Conservation (phyloP, 2,329 filamentous ascomycete species). For the Calonectria multiphialidica region DNA sequence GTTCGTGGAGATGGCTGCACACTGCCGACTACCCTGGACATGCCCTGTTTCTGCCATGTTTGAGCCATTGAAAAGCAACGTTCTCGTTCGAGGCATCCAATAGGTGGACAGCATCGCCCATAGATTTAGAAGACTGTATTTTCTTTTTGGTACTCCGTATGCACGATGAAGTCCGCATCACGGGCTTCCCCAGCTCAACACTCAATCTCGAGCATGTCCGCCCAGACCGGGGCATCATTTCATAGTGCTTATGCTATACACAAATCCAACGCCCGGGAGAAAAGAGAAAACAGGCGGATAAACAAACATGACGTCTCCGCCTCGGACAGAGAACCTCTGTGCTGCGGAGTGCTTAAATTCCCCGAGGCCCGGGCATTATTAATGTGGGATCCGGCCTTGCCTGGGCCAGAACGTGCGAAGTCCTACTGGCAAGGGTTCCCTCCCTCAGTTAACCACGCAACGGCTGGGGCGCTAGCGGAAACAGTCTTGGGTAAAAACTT, state of each 20-base stretch:
- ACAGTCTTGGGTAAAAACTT: too few relatives aligned
- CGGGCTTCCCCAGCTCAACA: too few relatives aligned
- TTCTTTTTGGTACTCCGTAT: too few relatives aligned
- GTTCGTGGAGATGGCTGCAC: slow-evolving; percentile 5
- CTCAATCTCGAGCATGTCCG: background rate
- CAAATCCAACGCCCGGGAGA: background rate
- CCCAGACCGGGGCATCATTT: background rate
- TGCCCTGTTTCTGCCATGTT: slow-evolving; percentile 1
- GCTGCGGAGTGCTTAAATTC: background rate
- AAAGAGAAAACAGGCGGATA: background rate
- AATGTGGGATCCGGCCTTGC: background rate
- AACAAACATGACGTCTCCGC: background rate
- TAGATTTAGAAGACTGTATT: background rate
- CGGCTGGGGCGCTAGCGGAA: too few relatives aligned
- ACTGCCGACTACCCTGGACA: background rate
- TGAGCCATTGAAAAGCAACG: background rate
- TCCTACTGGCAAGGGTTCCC: background rate
- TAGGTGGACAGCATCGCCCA: background rate
- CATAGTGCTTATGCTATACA: background rate
- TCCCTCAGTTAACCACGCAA: too few relatives aligned
- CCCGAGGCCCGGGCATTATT: background rate
- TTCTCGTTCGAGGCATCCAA: background rate
- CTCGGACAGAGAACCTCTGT: background rate
- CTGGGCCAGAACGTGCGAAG: background rate
- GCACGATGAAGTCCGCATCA: background rate